Percentiles rank a stretch among this genome's conserved stretches.
Evolutionary conservation across 2,329 filamentous ascomycete genomes (phyloP).

Genomic region (Verticillium nonalfalfae): DNA sequence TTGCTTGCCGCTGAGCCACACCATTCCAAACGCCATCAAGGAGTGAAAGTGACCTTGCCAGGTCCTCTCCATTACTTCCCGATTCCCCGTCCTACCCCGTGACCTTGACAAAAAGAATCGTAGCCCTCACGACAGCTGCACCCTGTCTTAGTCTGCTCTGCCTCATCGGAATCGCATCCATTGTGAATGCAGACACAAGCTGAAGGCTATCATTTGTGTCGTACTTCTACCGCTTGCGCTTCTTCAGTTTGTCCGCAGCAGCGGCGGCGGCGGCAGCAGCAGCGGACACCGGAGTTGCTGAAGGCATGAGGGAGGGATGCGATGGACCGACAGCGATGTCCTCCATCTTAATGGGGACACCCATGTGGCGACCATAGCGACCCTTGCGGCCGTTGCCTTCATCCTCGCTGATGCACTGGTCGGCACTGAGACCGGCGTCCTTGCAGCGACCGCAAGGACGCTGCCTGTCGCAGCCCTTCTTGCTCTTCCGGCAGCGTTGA

Average conservation of each 20-base stretch:
- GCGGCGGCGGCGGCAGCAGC: slow-evolving; percentile 18
- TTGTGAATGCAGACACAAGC: neutral
- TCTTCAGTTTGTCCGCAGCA: slow-evolving; percentile 51
- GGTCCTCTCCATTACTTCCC: slow-evolving; percentile 6
- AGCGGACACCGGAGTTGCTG: slow-evolving; percentile 36
- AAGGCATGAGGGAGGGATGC: slow-evolving; percentile 28
- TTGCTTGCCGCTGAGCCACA: neutral
- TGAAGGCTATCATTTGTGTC: neutral
- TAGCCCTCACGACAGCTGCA: neutral
- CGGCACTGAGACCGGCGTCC: slow-evolving; percentile 87
- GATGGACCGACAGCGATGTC: slow-evolving; percentile 32
- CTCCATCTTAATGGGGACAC: slow-evolving; percentile 55
- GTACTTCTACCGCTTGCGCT: slow-evolving; percentile 49
- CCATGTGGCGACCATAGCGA: slow-evolving; percentile 72
- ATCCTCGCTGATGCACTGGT: slow-evolving; percentile 95
- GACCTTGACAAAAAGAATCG: neutral
- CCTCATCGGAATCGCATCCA: neutral
- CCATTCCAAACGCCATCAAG: slow-evolving; percentile 9
- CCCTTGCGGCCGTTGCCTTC: slow-evolving; percentile 97
- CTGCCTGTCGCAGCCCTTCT: slow-evolving; percentile 97
- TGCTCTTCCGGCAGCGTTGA: slow-evolving; percentile 97
- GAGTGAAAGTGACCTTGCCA: slow-evolving; percentile 10
- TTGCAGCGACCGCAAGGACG: slow-evolving; percentile 92
- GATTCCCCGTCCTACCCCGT: neutral
- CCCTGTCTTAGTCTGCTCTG: neutral